phyloP scores from a whole-genome alignment of 331 rosid species.

The Erythrophleum ivorense region DNA sequence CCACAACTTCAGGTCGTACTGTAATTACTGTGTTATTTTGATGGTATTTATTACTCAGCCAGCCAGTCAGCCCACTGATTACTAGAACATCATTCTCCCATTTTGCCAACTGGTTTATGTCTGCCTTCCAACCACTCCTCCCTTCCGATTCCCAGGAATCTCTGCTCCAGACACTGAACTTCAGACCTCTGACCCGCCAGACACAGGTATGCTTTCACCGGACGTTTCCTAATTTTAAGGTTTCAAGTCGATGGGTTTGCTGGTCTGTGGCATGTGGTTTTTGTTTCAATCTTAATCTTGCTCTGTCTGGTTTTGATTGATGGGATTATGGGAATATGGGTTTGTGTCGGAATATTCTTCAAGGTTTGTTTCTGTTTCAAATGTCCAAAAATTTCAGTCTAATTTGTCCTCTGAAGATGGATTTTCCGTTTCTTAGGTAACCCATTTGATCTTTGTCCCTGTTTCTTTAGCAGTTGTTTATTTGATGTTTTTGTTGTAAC shows the following conservation, averaged over 20 bases:
- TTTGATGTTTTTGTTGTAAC: too few relatives aligned
- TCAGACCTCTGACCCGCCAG: neutral
- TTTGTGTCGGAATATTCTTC: neutral
- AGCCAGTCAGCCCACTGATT: too few relatives aligned
- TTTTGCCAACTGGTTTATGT: neutral
- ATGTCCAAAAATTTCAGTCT: neutral
- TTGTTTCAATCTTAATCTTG: too few relatives aligned
- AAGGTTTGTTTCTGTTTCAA: neutral
- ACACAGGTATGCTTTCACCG: slow-evolving; percentile 13
- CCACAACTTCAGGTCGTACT: too few relatives aligned
- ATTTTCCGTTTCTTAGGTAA: neutral
- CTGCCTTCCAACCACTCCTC: too few relatives aligned
- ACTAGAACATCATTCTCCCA: too few relatives aligned
- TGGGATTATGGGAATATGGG: neutral
- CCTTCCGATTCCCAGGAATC: neutral
- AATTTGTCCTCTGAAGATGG: neutral
- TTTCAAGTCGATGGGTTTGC: neutral
- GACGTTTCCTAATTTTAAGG: neutral
- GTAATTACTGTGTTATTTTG: too few relatives aligned
- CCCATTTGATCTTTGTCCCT: neutral
- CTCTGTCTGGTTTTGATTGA: too few relatives aligned
- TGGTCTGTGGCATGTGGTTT: too few relatives aligned
- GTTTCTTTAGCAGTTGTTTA: too few relatives aligned
- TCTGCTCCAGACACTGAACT: neutral
- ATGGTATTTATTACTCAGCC: too few relatives aligned